phyloP scores from a whole-genome alignment of 2,329 filamentous ascomycete species.

The Colletotrichum abscissum region DNA sequence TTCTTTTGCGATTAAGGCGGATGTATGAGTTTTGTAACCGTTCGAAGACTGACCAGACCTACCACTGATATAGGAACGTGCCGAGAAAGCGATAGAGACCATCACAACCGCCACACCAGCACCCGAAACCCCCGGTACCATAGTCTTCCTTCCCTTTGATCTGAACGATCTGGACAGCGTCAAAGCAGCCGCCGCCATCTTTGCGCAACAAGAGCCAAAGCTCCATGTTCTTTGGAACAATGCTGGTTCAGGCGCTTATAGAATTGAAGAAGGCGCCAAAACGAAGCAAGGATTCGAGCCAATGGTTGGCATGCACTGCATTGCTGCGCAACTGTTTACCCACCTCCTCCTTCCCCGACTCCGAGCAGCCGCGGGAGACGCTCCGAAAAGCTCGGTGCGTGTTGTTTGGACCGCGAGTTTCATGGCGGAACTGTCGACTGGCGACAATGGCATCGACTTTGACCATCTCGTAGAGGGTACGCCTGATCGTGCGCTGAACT shows the following conservation, averaged over 20 bases:
- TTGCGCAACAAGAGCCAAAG: constrained; percentile 48
- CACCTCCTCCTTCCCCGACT: constrained; percentile 48
- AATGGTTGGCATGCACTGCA: constrained; percentile 48
- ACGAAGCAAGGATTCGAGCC: constrained; percentile 47
- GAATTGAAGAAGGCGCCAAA: constrained; percentile 34
- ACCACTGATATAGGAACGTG: constrained; percentile 39
- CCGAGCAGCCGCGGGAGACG: constrained; percentile 39
- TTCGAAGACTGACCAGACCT: neutral
- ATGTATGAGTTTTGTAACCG: neutral
- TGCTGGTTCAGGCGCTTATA: constrained; percentile 42
- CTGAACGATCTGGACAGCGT: constrained; percentile 55
- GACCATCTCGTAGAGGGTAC: constrained; percentile 38
- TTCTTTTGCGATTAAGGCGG: no score
- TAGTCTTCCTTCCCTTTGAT: constrained; percentile 51
- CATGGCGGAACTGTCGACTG: constrained; percentile 40
- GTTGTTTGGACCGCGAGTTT: constrained; percentile 47
- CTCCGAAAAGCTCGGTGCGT: constrained; percentile 39
- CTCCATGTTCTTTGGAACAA: constrained; percentile 58
- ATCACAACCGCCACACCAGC: constrained; percentile 37
- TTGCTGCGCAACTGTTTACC: constrained; percentile 48
- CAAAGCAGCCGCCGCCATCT: constrained; percentile 49
- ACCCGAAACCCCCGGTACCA: constrained; percentile 27
- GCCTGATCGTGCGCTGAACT: constrained; percentile 42
- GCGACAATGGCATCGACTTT: constrained; percentile 44
- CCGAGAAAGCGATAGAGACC: constrained; percentile 44